Base-by-base conservation (phyloP, 1,284 basidiomycete species). In the Pyrrhoderma noxium region DNA sequence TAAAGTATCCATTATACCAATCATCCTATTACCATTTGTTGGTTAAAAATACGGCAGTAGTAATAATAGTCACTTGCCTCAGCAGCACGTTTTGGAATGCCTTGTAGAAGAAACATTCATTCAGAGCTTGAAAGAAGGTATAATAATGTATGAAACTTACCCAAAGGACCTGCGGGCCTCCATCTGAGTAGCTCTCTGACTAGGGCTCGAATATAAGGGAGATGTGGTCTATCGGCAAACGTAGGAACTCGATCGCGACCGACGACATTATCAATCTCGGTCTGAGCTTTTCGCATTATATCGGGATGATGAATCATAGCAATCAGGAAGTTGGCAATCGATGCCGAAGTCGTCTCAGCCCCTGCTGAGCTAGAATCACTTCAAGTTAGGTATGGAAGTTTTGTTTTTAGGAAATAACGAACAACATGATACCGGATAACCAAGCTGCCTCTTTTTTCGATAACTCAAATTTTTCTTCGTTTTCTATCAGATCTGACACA, bases 401-500 rank as follows among this genome's bases (percentile, higher is more conserved):
- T 16, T 19, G 27, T 14, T 3, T 13, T 31, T 19, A 21, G 27
- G 14, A 45, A 3, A 31, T 22, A 5, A 40, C 59, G 23, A 35
- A 61, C 59, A 53, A 61, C 42, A 60, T 45, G 5, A 73, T 73
- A 0, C 82, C 82, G 0, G 75, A 76, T 2, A 84, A 68, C 59
- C 79, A 85, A 0, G 79, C 71, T 7, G 75, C 70, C 54, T 85
- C 80, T 43, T 75, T 66, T 27, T 75, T 68, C 0, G 74, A 70
- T 2, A 85, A 62, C 2, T 68, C 71, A 27, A 77, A 70, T 38
- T 75, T 70, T 0, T 64, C 56, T 54, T 75, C 73, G n/a, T 70
- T 68, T 50, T 81, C 77, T 3, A 84, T 61, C 2, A 84, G 67
- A 37, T 77, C 79, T 57, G 73, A 74, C 3, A 70, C 71, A 55